Conservation (phyloP, 1,284 basidiomycete genomes). For the Naganishia sp. region DNA sequence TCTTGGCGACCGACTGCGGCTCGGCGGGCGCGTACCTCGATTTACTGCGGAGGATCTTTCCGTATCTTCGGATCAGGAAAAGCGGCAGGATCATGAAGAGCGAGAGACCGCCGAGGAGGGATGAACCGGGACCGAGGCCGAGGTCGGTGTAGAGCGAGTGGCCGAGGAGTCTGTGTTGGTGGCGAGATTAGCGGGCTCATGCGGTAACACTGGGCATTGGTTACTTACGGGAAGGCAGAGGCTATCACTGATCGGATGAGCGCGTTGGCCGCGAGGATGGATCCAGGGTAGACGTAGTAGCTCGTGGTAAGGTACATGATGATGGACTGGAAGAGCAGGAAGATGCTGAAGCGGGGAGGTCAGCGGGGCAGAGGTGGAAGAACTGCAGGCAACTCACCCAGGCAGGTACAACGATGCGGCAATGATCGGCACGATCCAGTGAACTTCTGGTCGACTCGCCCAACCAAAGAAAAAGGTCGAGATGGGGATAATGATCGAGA, state of each 20-base stretch:
- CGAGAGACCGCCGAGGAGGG: constrained; percentile 42
- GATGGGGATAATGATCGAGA: constrained; percentile 34
- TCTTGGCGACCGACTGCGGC: not conserved
- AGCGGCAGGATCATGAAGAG: constrained; percentile 41
- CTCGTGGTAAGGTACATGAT: constrained; percentile 32
- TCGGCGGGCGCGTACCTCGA: constrained; percentile 28
- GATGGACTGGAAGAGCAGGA: constrained; percentile 37
- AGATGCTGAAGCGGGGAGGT: constrained; percentile 19
- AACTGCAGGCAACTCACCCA: constrained; percentile 9
- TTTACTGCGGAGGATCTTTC: constrained; percentile 24
- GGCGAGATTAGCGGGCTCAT: not conserved
- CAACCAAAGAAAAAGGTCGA: constrained; percentile 36
- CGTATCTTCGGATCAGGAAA: constrained; percentile 35
- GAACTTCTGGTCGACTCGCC: constrained; percentile 32
- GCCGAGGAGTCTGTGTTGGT: constrained; percentile 40
- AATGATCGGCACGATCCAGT: constrained; percentile 35
- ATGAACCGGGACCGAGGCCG: constrained; percentile 41
- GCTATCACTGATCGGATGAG: constrained; percentile 30
- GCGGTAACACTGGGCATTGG: not conserved
- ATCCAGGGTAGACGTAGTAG: constrained; percentile 27
- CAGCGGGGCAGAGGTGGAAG: not conserved
- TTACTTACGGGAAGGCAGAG: constrained; percentile 34
- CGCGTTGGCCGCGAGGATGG: constrained; percentile 33
- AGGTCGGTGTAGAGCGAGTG: constrained; percentile 39
- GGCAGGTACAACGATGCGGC: constrained; percentile 32